Percentiles rank a stretch among this genome's conserved stretches.
Conservation (phyloP, 1,139 yeast species). For the Lodderomyces margitis region DNA sequence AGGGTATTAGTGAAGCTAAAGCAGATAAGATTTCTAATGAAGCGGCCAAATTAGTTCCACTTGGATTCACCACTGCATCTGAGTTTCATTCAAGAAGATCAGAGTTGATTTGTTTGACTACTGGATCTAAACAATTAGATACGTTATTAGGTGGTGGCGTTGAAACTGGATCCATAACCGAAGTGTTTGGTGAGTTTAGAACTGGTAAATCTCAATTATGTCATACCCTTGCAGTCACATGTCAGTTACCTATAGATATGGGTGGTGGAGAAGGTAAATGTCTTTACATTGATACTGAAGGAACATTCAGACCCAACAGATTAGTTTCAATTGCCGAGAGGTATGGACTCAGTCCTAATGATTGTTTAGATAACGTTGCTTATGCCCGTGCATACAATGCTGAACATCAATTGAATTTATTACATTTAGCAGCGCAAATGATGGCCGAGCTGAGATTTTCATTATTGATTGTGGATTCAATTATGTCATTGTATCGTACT, state of each 20-base stretch:
- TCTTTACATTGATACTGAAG: slow-evolving; percentile 93
- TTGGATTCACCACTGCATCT: slow-evolving; percentile 97
- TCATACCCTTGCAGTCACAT: slow-evolving; percentile 94
- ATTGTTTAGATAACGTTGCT: slow-evolving; percentile 93
- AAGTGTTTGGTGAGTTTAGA: slow-evolving; percentile 94
- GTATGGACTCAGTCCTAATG: slow-evolving; percentile 91
- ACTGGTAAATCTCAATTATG: slow-evolving; percentile 97
- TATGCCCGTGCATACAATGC: slow-evolving; percentile 97
- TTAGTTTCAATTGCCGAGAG: slow-evolving; percentile 87
- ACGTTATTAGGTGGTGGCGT: slow-evolving; percentile 95
- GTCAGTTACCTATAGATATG: slow-evolving; percentile 94
- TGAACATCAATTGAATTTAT: slow-evolving; percentile 86
- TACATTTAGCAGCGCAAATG: slow-evolving; percentile 91
- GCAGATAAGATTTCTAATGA: slow-evolving; percentile 83
- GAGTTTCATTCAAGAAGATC: slow-evolving; percentile 90
- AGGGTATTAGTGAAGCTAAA: slow-evolving; percentile 94
- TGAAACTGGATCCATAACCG: slow-evolving; percentile 97
- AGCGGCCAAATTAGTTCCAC: slow-evolving; percentile 84
- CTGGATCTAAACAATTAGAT: slow-evolving; percentile 93
- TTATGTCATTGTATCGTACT: slow-evolving; percentile 94
- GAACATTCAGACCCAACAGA: slow-evolving; percentile 92
- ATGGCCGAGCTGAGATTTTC: slow-evolving; percentile 89
- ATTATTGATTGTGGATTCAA: slow-evolving; percentile 86
- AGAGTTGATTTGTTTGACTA: slow-evolving; percentile 86
- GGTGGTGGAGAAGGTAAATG: slow-evolving; percentile 99